Conservation (phyloP, 257 asterid genomes). For the Verbascum thapsus region DNA sequence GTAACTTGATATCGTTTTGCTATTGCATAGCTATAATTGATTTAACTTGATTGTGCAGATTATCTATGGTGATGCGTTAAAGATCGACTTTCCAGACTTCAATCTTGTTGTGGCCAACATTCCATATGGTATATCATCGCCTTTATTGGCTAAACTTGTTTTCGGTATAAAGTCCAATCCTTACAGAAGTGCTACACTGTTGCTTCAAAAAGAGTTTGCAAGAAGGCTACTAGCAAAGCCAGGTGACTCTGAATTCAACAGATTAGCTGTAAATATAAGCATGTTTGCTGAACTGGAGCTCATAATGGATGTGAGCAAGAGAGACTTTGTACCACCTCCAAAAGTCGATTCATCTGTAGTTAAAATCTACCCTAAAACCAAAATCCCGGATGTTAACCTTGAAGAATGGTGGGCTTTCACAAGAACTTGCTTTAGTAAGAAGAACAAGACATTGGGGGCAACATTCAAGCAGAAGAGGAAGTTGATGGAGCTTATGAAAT, state of each 20-base stretch:
- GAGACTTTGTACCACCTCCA: constrained; percentile 81
- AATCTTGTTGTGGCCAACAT: constrained; percentile 94
- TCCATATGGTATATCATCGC: constrained; percentile 88
- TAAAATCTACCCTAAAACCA: constrained; percentile 61
- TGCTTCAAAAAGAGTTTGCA: constrained; percentile 91
- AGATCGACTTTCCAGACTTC: constrained; percentile 67
- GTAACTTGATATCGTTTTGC: not conserved
- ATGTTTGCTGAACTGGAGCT: constrained; percentile 81
- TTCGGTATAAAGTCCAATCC: constrained; percentile 50
- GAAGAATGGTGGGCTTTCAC: constrained; percentile 91
- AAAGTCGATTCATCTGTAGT: constrained; percentile 89
- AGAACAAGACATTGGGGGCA: constrained; percentile 90
- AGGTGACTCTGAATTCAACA: constrained; percentile 78
- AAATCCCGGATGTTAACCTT: constrained; percentile 61
- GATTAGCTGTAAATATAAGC: constrained; percentile 79
- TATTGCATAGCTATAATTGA: not conserved
- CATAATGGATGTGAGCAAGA: constrained; percentile 87
- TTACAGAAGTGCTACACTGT: constrained; percentile 73
- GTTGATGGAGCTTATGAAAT: constrained; percentile 65
- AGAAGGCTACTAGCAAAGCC: constrained; percentile 79
- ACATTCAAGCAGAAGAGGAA: constrained; percentile 82
- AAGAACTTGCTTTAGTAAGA: constrained; percentile 75
- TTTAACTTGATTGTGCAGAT: constrained; percentile 46
- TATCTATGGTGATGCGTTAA: constrained; percentile 71
- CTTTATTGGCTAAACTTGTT: constrained; percentile 71